Conservation (phyloP, 2,329 filamentous ascomycete genomes). For the Verruconis gallopava region DNA sequence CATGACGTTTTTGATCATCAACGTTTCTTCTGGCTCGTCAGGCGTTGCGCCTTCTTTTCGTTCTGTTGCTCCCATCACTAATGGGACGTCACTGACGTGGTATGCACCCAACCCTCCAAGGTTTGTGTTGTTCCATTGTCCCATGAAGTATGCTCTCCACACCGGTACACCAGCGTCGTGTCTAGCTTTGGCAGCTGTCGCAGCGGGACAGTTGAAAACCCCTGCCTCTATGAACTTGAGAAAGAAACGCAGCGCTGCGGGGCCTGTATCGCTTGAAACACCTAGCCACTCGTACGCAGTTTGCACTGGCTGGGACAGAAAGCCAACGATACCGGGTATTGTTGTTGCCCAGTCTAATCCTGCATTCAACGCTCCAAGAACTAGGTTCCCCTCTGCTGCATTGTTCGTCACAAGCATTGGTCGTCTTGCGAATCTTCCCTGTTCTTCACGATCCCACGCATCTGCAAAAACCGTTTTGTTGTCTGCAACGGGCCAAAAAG, state of each 20-base stretch:
- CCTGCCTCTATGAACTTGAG: not conserved
- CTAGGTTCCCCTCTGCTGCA: no score
- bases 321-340: no score
- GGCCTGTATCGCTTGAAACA: no score
- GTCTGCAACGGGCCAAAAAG: constrained; percentile 3
- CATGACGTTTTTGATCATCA: constrained; percentile 1
- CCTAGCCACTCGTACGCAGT: no score
- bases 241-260: no score
- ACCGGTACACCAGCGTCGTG: not conserved
- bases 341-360: no score
- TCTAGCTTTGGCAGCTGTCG: constrained; percentile 4
- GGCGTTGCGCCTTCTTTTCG: constrained; percentile 3
- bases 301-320: no score
- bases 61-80: constrained; percentile 10
- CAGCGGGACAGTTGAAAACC: constrained; percentile 7
- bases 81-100: constrained; percentile 7
- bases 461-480: constrained; percentile 6
- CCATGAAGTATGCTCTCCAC: constrained; percentile 6
- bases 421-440: constrained; percentile 6
- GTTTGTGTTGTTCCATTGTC: constrained; percentile 4
- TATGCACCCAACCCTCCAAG: constrained; percentile 4
- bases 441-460: not conserved
- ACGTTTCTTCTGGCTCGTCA: not conserved
- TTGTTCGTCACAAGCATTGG: constrained; percentile 6
- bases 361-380: no score